A percentile compares a stretch with the other conserved stretches of the same genome.
phyloP scores from a whole-genome alignment of 768 basidiomycete species.

The Chlorophyllum brunneum region DNA sequence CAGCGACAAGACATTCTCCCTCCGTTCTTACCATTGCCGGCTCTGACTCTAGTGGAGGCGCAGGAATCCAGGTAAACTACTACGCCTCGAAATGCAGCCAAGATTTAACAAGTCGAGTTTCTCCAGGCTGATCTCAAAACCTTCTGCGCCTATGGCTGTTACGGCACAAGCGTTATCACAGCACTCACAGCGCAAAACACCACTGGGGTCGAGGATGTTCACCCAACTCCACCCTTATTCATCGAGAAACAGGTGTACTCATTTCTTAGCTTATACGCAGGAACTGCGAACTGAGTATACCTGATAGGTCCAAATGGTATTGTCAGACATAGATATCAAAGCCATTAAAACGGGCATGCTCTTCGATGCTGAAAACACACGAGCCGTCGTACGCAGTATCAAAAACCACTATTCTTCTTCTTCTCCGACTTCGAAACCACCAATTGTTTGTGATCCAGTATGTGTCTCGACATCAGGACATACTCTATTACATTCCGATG shows the following conservation, averaged over 20 bases:
- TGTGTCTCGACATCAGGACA: constrained; percentile 91
- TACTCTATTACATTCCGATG: constrained; percentile 63
- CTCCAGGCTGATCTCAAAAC: constrained; percentile 82
- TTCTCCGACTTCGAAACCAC: constrained; percentile 26
- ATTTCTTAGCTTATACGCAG: neutral
- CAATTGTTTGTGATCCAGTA: constrained; percentile 84
- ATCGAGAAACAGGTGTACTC: constrained; percentile 65
- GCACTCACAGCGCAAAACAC: constrained; percentile 92
- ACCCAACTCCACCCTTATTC: constrained; percentile 64
- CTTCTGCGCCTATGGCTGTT: constrained; percentile 73
- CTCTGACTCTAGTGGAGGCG: constrained; percentile 81
- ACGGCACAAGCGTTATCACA: constrained; percentile 79
- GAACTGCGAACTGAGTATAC: neutral
- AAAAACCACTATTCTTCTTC: constrained; percentile 31
- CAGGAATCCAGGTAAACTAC: constrained; percentile 74
- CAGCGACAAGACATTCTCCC: neutral
- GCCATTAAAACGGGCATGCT: constrained; percentile 94
- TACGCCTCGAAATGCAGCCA: neutral
- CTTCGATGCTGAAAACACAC: constrained; percentile 50
- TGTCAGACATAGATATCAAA: constrained; percentile 65
- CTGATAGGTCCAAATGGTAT: constrained; percentile 25
- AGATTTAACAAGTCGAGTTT: neutral
- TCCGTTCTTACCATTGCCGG: constrained; percentile 72
- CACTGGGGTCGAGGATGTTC: constrained; percentile 71
- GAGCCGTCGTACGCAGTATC: constrained; percentile 41